Evolutionary conservation across 805 yeast genomes (phyloP).

Genomic region (Maudiozyma barnettii): DNA sequence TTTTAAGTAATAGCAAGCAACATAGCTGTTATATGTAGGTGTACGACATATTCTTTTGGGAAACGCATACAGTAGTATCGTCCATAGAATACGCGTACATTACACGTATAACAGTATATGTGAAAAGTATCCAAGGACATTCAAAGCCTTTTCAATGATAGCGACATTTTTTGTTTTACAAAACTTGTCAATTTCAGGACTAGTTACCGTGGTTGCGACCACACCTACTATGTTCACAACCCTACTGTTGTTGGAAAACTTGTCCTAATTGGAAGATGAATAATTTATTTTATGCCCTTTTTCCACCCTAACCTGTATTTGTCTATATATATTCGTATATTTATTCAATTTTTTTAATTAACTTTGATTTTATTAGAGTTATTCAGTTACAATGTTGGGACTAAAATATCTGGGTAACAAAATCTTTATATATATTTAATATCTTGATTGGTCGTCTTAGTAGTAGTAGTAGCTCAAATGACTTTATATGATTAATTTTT

Average conservation of each 20-base stretch:
- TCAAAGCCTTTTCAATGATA: constrained; percentile 24
- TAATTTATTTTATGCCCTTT: constrained; percentile 16
- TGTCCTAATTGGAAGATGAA: constrained; percentile 27
- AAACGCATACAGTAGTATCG: no score
- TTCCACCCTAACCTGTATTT: constrained; percentile 30
- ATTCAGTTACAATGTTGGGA: constrained; percentile 24
- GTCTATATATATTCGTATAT: no score
- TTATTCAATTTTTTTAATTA: neutral
- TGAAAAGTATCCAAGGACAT: constrained; percentile 15
- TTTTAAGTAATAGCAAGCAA: no score
- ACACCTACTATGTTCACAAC: constrained; percentile 23
- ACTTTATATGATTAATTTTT: neutral
- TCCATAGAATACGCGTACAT: no score
- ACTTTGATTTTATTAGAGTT: constrained; percentile 5
- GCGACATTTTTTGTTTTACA: neutral
- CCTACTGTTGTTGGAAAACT: constrained; percentile 28
- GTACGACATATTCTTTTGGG: no score
- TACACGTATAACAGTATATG: neutral
- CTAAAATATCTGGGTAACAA: constrained; percentile 25
- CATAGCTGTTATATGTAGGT: no score
- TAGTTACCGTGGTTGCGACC: constrained; percentile 28
- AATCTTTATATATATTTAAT: neutral
- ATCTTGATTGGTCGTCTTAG: neutral
- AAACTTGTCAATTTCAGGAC: constrained; percentile 12
- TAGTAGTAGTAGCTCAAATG: neutral